phyloP scores from a whole-genome alignment of 2,329 filamentous ascomycete genomes.

The Diaporthe destruens region DNA sequence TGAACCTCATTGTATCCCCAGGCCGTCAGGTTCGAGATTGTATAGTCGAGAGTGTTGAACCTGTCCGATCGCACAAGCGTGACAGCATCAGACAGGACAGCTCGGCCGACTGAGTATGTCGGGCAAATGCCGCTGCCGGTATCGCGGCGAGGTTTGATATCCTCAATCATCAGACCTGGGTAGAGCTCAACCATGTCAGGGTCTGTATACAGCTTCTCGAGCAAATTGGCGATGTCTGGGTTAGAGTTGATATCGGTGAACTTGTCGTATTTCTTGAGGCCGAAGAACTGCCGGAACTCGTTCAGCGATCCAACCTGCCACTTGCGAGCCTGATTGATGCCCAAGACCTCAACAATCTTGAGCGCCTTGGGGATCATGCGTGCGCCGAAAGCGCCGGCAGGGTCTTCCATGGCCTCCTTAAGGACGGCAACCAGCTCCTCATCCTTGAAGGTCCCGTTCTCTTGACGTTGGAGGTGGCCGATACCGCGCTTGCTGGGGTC shows the following conservation, averaged over 20 bases:
- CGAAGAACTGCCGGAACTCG: conserved; percentile 74
- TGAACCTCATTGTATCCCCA: conserved; percentile 61
- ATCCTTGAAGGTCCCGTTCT: conserved; percentile 67
- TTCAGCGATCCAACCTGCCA: conserved; percentile 74
- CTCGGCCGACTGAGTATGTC: conserved; percentile 45
- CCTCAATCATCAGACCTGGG: conserved; percentile 69
- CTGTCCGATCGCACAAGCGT: conserved; percentile 73
- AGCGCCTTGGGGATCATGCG: conserved; percentile 70
- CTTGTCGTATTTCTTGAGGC: conserved; percentile 65
- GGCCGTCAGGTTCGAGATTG: conserved; percentile 72
- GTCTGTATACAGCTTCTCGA: conserved; percentile 72
- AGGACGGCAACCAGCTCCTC: conserved; percentile 69
- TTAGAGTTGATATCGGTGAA: conserved; percentile 72
- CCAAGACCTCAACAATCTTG: conserved; percentile 71
- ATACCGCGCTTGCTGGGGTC: conserved; percentile 63
- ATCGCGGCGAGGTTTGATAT: conserved; percentile 19
- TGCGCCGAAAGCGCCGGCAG: conserved; percentile 70
- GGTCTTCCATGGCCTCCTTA: conserved; percentile 70
- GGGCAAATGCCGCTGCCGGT: conserved; percentile 34
- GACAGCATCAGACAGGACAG: conserved; percentile 73
- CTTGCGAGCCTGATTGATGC: conserved; percentile 71
- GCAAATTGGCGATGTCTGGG: conserved; percentile 65
- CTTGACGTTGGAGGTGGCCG: conserved; percentile 59
- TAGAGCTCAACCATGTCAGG: conserved; percentile 78
- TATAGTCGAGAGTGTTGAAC: conserved; percentile 73